Evolutionary conservation across 2,329 filamentous ascomycete genomes (phyloP), one percentile per base, ranked within the genome.

Genomic region (Botrytis cinerea): DNA sequence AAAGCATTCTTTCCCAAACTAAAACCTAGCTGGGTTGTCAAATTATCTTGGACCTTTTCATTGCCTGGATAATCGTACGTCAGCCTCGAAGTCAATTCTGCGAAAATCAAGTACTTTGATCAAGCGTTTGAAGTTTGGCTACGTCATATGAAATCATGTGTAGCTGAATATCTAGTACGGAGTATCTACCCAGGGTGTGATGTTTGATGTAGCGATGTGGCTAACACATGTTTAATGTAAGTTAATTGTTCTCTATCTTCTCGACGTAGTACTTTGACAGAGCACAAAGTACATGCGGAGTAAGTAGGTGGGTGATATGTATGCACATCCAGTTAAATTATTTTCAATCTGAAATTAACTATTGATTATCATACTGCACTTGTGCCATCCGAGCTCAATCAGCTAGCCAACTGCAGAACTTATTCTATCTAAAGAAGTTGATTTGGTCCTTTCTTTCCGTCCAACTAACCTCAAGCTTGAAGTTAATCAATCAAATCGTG

Each of bases 51-150:
- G 40, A 45, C 14, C 22, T 18, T 66, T 43, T 62, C 43, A 25
- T 4, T 35, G 25, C n/a, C 25, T 28, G 22, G 48, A 22, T 10
- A 51, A 8, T 51, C 14, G 28, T 46, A 38, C 28, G 28, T 48
- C 28, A 48, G 63, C 43, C 10, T 16, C 51, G 18, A 66, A 48
- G 28, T 25, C 46, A 48, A 48, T 48, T 66, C 45, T 66, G 45
- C 32, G 63, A 22, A 57, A 57, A 57, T 28, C n/a, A 66, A 66
- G 43, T 48, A 32, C 63, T 48, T 64, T 57, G 51, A 57, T 48
- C 45, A 48, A 66, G 43, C 16, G 45, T 38, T 35, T 48, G 28
- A 22, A n/a, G n/a, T 66, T n/a, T 54, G 25, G 48, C 48, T 66
- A 40, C 25, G 45, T 45, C 43, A 61, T 22, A 48, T 66, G 10